phyloP scores from a whole-genome alignment of 83 land plant genomes.

The Thuja plicata region DNA sequence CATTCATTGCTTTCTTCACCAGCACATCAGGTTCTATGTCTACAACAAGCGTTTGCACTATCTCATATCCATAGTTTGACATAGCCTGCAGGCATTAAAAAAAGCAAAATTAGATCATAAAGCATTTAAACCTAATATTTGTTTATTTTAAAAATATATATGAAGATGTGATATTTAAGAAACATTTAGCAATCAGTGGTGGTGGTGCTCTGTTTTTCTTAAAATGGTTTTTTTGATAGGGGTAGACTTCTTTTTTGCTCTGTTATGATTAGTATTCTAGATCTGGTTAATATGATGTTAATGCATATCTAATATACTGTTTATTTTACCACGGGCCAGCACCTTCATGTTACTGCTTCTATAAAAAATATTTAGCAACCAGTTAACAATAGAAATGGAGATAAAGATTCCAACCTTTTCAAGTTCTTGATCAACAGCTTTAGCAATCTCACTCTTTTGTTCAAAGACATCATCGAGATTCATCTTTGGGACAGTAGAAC shows the following conservation, averaged over 20 bases:
- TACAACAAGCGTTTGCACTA: conserved; percentile 72
- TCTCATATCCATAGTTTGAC: conserved; percentile 66
- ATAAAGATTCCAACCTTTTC: conserved; percentile 53
- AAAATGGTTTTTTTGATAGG: too few species aligned
- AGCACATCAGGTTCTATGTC: conserved; percentile 68
- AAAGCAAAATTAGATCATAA: neutral
- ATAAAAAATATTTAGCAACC: neutral
- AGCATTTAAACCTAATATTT: neutral
- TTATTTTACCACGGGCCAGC: too few species aligned
- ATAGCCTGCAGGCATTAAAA: conserved; percentile 39
- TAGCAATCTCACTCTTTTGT: conserved; percentile 82
- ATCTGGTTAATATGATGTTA: too few species aligned
- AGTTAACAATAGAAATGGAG: neutral
- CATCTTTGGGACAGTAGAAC: conserved; percentile 76
- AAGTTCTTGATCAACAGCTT: conserved; percentile 67
- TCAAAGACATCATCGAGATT: conserved; percentile 68
- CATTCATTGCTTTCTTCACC: conserved; percentile 77
- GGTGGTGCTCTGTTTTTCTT: too few species aligned
- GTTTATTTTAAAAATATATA: neutral
- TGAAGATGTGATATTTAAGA: neutral
- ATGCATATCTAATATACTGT: too few species aligned
- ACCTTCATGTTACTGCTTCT: too few species aligned
- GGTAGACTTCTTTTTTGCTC: too few species aligned
- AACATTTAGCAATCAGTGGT: neutral
- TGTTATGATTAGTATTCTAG: too few species aligned